A percentile compares a stretch with the other conserved stretches of the same genome.
phyloP scores from a whole-genome alignment of 805 yeast species.

The Sugiyamaella smithiae region DNA sequence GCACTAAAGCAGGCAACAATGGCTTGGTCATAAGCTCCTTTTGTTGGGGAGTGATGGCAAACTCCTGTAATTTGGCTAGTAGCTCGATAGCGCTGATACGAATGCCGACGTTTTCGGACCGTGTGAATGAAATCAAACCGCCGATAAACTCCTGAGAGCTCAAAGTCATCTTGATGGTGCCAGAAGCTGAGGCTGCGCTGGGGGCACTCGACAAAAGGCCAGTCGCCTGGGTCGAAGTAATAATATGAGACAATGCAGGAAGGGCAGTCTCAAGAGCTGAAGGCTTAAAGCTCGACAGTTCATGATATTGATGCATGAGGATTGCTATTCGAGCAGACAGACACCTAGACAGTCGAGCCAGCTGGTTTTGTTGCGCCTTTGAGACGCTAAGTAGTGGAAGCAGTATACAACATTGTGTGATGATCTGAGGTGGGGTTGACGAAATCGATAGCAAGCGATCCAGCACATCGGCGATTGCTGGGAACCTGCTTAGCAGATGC shows the following conservation, averaged over 20 bases:
- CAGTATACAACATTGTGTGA: slow-evolving; percentile 20
- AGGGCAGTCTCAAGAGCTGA: slow-evolving; percentile 23
- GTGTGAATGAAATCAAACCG: slow-evolving; percentile 20
- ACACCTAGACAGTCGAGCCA: slow-evolving; percentile 17
- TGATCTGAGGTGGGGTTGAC: slow-evolving; percentile 14
- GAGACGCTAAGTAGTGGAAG: slow-evolving; percentile 14
- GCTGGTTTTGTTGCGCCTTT: background rate
- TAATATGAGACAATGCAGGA: slow-evolving; percentile 26
- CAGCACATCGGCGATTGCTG: slow-evolving; percentile 16
- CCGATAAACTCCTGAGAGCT: slow-evolving; percentile 16
- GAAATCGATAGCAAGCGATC: slow-evolving; percentile 14
- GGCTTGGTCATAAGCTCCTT: slow-evolving; percentile 21
- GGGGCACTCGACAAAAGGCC: background rate
- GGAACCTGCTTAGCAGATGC: slow-evolving; percentile 15
- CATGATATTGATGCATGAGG: slow-evolving; percentile 18
- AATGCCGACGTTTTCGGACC: slow-evolving; percentile 21
- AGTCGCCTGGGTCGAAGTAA: slow-evolving; percentile 17
- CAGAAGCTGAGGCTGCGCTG: background rate
- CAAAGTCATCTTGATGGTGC: background rate
- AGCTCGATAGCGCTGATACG: slow-evolving; percentile 27
- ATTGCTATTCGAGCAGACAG: slow-evolving; percentile 18
- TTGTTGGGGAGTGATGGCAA: slow-evolving; percentile 20
- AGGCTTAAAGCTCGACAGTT: background rate
- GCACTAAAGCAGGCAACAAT: slow-evolving; percentile 34
- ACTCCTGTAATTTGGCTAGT: slow-evolving; percentile 25